Percentiles rank a stretch among this genome's conserved stretches.
These are phyloP conservation scores for Piromyces sp. DNA, from an alignment of 192 early-diverging fungal genomes.

Conservation along the genomic window DNA sequence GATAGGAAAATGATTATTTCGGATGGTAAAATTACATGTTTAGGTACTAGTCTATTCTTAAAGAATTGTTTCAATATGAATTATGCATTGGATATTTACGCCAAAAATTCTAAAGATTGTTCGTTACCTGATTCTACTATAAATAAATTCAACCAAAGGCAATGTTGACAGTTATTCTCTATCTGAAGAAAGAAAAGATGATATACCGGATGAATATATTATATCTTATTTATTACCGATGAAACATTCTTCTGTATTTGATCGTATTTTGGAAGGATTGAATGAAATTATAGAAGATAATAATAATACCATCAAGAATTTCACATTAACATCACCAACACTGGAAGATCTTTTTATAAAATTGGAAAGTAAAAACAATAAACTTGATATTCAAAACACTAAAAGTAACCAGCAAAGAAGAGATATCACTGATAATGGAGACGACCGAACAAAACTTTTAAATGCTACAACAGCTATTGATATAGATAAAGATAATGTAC, in stretches of 20 bases:
- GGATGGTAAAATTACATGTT: not conserved
- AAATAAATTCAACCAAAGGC: not conserved
- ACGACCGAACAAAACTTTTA: no score
- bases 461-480: no score
- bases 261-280: not conserved
- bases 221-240: not conserved
- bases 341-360: not conserved
- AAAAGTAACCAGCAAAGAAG: not conserved
- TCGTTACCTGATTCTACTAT: not conserved
- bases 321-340: not conserved
- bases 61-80: conserved; percentile 18
- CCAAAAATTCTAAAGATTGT: not conserved
- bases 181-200: not conserved
- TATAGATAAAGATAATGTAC: no score
- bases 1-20: not conserved
- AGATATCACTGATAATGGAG: no score
- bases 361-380: not conserved
- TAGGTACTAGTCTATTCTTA: conserved; percentile 25
- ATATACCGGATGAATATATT: not conserved
- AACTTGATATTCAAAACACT: not conserved
- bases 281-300: not conserved
- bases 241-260: not conserved
- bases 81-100: not conserved
- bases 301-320: not conserved
- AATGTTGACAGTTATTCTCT: not conserved